phyloP scores from a whole-genome alignment of 139 green algal genomes.

The Dunaliella sp. region DNA sequence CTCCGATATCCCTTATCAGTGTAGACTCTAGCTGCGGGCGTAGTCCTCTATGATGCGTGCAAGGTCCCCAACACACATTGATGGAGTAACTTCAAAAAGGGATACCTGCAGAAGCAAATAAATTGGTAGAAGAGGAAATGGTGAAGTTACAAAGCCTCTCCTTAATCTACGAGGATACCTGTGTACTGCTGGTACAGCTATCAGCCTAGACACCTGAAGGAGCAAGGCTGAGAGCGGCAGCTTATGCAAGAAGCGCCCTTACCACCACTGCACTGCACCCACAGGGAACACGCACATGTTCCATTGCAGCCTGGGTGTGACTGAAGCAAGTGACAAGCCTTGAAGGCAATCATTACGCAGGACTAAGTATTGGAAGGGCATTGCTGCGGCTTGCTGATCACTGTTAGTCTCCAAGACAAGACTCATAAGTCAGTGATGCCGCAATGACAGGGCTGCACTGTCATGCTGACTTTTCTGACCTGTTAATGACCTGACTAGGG shows the following conservation, averaged over 20 bases:
- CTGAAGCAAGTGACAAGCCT: not conserved
- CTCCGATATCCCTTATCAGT: too few relatives aligned
- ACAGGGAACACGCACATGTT: not conserved
- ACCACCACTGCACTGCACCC: not conserved
- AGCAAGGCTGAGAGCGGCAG: not conserved
- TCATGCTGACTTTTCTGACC: too few relatives aligned
- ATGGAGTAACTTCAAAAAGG: constrained; percentile 38
- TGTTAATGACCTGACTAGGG: too few relatives aligned
- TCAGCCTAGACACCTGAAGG: not conserved
- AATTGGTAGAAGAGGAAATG: not conserved
- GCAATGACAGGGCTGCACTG: too few relatives aligned
- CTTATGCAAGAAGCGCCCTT: not conserved
- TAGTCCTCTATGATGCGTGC: constrained; percentile 34
- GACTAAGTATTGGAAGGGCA: not conserved
- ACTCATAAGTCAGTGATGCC: too few relatives aligned
- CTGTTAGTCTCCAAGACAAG: too few relatives aligned
- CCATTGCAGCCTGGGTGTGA: not conserved
- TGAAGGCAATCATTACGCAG: not conserved
- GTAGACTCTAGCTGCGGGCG: constrained; percentile 17
- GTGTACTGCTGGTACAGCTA: not conserved
- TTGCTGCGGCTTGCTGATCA: too few relatives aligned
- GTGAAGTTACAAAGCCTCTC: not conserved
- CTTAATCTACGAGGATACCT: not conserved
- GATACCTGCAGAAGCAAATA: constrained; percentile 28
- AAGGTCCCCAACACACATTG: constrained; percentile 41